A percentile compares a stretch with the other conserved stretches of the same genome.
phyloP scores from a whole-genome alignment of 225 moss, liverwort and hornwort species.

The Ulota crispa region DNA sequence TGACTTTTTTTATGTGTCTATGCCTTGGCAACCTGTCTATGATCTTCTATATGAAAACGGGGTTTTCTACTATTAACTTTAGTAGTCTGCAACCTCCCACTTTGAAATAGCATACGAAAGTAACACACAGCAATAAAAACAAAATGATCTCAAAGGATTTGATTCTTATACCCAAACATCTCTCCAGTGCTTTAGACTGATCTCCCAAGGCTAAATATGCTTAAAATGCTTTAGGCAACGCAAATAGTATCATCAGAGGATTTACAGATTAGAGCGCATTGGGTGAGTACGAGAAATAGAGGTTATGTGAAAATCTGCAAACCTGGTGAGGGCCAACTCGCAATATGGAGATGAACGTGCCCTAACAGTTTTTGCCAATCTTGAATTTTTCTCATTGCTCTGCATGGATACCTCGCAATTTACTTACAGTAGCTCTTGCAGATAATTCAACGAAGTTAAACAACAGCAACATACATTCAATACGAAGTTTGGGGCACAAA shows the following conservation, averaged over 20 bases:
- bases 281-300: not conserved
- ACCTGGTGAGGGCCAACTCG: constrained; percentile 30
- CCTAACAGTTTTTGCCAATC: not conserved
- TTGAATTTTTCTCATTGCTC: not conserved
- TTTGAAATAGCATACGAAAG: not conserved
- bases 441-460: not conserved
- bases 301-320: not conserved
- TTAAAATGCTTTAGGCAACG: not conserved
- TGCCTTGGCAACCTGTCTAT: not conserved
- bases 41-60: not conserved
- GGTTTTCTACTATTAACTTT: not conserved
- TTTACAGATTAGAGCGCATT: not conserved
- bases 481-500: not conserved
- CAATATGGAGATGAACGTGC: not conserved
- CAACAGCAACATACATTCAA: not conserved
- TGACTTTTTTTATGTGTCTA: not conserved
- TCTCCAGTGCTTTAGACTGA: not conserved
- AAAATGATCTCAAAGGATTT: not conserved
- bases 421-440: not conserved
- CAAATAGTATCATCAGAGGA: not conserved
- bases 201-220: not conserved
- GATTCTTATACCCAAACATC: not conserved
- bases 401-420: not conserved
- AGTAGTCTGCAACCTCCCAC: not conserved
- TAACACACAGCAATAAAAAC: not conserved